These are phyloP conservation scores for Tolypocladium album DNA, from an alignment of 2,329 filamentous ascomycete species.

Conservation along the genomic window DNA sequence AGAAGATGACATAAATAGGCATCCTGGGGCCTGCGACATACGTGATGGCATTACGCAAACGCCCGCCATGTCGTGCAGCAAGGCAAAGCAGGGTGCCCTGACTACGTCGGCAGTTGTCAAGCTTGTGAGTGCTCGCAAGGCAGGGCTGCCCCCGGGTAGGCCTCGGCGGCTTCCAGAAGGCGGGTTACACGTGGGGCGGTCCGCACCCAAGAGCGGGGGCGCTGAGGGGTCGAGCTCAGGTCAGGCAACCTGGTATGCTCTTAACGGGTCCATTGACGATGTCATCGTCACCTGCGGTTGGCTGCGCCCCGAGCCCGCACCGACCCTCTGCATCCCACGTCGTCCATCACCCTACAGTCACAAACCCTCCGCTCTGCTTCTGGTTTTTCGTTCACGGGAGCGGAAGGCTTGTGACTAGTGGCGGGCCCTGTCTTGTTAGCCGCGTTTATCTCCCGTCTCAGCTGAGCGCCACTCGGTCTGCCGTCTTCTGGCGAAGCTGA, in stretches of 20 bases:
- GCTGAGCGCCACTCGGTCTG: neutral
- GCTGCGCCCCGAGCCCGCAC: neutral
- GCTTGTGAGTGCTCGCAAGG: too few relatives aligned
- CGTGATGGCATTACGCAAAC: neutral
- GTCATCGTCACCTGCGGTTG: slow-evolving; percentile 6
- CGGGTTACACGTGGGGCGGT: neutral
- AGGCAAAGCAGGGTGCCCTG: neutral
- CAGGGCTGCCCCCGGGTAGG: neutral
- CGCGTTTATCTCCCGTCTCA: neutral
- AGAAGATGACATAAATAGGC: neutral
- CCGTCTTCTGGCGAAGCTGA: neutral
- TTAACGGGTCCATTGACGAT: slow-evolving; percentile 6
- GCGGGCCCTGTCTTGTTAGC: neutral
- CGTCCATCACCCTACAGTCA: neutral
- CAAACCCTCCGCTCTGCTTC: neutral
- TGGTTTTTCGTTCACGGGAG: neutral
- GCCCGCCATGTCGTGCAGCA: neutral
- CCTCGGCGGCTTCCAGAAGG: neutral
- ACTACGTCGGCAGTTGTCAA: too few relatives aligned
- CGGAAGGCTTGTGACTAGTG: neutral
- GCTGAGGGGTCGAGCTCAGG: neutral
- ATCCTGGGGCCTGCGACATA: neutral
- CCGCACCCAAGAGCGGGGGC: neutral
- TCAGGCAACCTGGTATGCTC: neutral
- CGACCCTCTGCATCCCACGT: neutral